phyloP scores from a whole-genome alignment of 148 eudicot species.

The Amaranthus cruentus region DNA sequence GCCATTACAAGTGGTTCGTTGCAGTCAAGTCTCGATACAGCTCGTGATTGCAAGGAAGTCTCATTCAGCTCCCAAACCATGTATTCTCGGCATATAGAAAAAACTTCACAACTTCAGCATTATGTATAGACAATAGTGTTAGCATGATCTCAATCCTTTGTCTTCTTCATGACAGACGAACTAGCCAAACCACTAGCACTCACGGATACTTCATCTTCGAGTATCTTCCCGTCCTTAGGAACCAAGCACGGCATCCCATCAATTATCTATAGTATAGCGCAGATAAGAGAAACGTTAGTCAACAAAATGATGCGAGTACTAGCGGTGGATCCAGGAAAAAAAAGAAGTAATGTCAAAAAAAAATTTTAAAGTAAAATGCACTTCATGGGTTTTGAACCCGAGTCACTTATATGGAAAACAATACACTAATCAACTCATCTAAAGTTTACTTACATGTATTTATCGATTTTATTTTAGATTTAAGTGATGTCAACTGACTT shows the following conservation, averaged over 20 bases:
- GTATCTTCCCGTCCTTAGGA: conserved; percentile 77
- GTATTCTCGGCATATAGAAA: background rate
- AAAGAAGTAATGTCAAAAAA: background rate
- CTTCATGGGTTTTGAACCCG: no score
- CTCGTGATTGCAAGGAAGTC: no score
- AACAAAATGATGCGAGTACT: background rate
- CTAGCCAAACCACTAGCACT: conserved; percentile 3
- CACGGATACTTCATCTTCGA: conserved; percentile 38
- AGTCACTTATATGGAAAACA: no score
- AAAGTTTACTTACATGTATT: no score
- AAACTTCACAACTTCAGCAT: background rate
- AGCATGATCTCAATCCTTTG: background rate
- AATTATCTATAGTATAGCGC: conserved; percentile 40
- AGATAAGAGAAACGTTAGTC: conserved; percentile 1
- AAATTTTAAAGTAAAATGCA: no score
- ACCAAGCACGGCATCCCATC: conserved; percentile 86
- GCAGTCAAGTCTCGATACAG: background rate
- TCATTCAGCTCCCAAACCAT: no score
- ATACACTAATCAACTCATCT: no score
- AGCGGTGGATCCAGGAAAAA: background rate
- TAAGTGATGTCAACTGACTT: no score
- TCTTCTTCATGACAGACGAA: conserved; percentile 17
- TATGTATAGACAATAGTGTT: background rate
- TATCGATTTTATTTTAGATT: no score
- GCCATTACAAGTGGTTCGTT: background rate